Evolutionary conservation across 345 rosid species (phyloP).

Genomic region (Sonneratia alba): DNA sequence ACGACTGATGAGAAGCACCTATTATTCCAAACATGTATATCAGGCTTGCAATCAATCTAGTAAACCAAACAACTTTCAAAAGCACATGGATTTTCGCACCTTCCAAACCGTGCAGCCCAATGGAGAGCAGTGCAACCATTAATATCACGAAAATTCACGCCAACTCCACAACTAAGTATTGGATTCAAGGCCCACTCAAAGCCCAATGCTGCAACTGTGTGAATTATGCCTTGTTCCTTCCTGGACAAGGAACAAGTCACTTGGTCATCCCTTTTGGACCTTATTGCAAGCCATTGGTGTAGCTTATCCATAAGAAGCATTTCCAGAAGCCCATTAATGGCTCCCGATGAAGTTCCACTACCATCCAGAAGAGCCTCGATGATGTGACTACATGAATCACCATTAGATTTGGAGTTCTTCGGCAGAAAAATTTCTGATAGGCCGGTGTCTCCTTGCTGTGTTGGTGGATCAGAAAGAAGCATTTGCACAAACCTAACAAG

Average conservation of each 20-base stretch:
- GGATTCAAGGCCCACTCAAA: conserved; percentile 85
- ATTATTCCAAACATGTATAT: background rate
- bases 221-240: conserved; percentile 87
- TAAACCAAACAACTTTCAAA: background rate
- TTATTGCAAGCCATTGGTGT: conserved; percentile 62
- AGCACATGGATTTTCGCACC: conserved; percentile 28
- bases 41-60: background rate
- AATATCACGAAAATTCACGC: conserved; percentile 73
- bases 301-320: conserved; percentile 79
- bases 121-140: conserved; percentile 97
- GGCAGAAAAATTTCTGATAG: conserved; percentile 25
- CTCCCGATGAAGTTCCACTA: conserved; percentile 41
- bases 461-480: conserved; percentile 47
- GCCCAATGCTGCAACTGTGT: conserved; percentile 82
- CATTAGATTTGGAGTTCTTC: conserved; percentile 37
- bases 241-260: conserved; percentile 50
- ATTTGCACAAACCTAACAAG: conserved; percentile 64
- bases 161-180: conserved; percentile 54
- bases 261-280: conserved; percentile 29
- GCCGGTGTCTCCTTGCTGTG: conserved; percentile 24
- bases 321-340: conserved; percentile 70
- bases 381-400: conserved; percentile 56
- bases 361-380: conserved; percentile 52
- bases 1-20: background rate
- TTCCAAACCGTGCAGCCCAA: conserved; percentile 95